Evolutionary conservation across 306 rosid genomes (phyloP), one percentile per base, ranked within the genome.

Genomic region (Vigna reflexopilosa): DNA sequence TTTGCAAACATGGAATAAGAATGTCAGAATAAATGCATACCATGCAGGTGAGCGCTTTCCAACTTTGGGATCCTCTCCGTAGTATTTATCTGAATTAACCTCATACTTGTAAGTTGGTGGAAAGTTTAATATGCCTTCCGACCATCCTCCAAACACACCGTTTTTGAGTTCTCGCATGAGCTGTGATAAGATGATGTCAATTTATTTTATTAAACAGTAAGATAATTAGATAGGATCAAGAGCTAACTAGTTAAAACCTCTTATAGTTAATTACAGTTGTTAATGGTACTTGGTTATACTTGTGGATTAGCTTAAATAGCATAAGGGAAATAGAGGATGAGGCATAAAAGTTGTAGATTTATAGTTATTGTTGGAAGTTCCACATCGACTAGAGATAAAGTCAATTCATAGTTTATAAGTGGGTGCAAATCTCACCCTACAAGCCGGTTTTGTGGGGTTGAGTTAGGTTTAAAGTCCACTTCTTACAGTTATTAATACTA

Each of bases 81-180:
- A 71, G 83, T 93, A 96, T 79, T 88, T 95, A 24, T 88, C 91
- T 19, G 98, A 96, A 82, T 96, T 85, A 77, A 66, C 68, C 81
- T 91, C 94, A 68, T 93, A 93, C 83, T 96, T 96, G 40, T 96
- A 93, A n/a, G 98, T 96, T 26, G 99, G 99, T 20, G 96, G 86
- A 55, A 96, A 96, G 78, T 77, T 87, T 63, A 96, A 67, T n/a
- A n/a, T 45, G 77, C 97, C 98, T 86, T 96, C 97, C 30, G 90
- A 89, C 99, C 98, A 96, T 83, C 99, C 98, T 73, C 80, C 94
- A 87, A 96, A 96, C 80, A 83, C 84, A 52, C 91, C 86, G 0
- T 59, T 67, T 44, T 80, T 76, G 72, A 96, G 78, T 80, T 96
- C 94, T 57, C 66, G 85, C 65, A 70, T 74, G 67, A 96, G 97